Conservation (phyloP, 2,329 filamentous ascomycete genomes). For the Hymenoscyphus linearis region DNA sequence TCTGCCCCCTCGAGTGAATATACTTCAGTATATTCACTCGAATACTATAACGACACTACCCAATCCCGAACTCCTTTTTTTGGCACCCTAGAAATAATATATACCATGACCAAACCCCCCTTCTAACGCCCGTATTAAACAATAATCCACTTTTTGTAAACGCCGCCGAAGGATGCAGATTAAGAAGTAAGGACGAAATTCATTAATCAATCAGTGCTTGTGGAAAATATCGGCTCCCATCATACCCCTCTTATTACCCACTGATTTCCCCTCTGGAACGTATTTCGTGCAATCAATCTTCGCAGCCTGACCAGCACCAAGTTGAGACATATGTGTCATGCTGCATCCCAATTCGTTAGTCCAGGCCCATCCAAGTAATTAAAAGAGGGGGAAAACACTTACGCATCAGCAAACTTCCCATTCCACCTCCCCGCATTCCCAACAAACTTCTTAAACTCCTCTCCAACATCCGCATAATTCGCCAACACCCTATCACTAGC, state of each 20-base stretch:
- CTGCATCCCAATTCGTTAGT: not conserved
- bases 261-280: slow-evolving; percentile 8
- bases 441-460: slow-evolving; percentile 34
- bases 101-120: no score
- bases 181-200: no score
- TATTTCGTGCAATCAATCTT: slow-evolving; percentile 15
- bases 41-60: no score
- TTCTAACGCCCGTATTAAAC: no score
- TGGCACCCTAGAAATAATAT: no score
- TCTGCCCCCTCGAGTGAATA: no score
- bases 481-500: slow-evolving; percentile 88
- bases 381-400: not conserved
- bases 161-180: no score
- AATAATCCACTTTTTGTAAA: no score
- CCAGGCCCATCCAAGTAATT: not conserved
- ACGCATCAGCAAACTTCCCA: slow-evolving; percentile 30
- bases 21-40: no score
- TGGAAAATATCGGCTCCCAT: not conserved
- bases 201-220: not conserved
- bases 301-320: slow-evolving; percentile 11
- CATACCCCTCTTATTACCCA: not conserved
- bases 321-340: slow-evolving; percentile 14
- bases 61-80: no score
- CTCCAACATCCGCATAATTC: slow-evolving; percentile 67
- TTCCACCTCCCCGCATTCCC: slow-evolving; percentile 33